Evolutionary conservation across 176 grass and related monocot species (phyloP), one percentile per base, ranked within the genome.

Genomic region (Rhynchospora pubera): DNA sequence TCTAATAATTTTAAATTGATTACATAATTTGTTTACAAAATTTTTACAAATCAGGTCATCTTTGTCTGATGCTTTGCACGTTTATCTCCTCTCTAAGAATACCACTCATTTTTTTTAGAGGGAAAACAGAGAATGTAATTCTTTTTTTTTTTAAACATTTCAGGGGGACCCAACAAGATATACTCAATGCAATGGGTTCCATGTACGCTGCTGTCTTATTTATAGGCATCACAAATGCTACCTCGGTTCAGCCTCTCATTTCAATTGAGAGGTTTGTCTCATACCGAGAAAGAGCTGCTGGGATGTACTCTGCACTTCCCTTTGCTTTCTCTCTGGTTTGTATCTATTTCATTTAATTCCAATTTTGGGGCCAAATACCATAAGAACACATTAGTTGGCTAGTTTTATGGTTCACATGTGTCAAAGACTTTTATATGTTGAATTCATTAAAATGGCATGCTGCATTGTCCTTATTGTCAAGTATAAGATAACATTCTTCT

Each of bases 171-270:
- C 96, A 99, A 86, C 96, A 95, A 84, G 93, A 95, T 69, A 99
- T 99, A 77, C 88, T 99, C 55, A 99, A 99, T 87, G 93, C 96
- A 65, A 99, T 99, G 93, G 96, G 96, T 84, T 93, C 96, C 79
- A 99, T 95, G 91, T 95, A 99, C 75, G 93, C 93, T 59, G 96
- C 96, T 46, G 96, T 99, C 9, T 85, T 99, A 18, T 99, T 95
- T 78, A 86, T 99, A 71, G 96, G 96, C 62, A 95, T 99, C 72
- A 95, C 96, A 48, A 99, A 99, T 63, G 96, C 87, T 5, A 95
- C 96, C 9, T 92, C 96, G 47, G 96, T 99, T 87, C 96, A 99
- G 67, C 96, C 96, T 63, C 88, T 93, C 56, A 91, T 93, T 79
- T 99, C 91, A 60, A 99, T 99, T 8, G 96, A 99, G 87, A 88